Evolutionary conservation across 208 protist genomes (phyloP).

Genomic region (Trypanosoma cruzi): DNA sequence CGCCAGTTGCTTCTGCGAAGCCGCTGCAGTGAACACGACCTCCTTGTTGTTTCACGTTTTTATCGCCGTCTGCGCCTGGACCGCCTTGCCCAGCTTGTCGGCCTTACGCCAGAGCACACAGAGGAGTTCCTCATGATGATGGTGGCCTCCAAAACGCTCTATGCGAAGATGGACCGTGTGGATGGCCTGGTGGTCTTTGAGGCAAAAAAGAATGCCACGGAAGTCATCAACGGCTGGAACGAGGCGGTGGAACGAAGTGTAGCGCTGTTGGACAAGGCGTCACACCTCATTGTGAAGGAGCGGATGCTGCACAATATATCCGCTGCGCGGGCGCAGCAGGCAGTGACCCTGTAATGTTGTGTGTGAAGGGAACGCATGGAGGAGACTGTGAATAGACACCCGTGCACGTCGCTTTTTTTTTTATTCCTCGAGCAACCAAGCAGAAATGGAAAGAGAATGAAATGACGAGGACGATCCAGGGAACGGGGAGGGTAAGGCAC

Average conservation of each 20-base stretch:
- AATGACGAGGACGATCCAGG: too few species aligned
- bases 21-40: conserved; percentile 96
- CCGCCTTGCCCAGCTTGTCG: conserved; percentile 92
- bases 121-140: conserved; percentile 93
- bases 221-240: conserved; percentile 92
- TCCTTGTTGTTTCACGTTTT: conserved; percentile 94
- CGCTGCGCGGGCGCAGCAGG: conserved; percentile 2
- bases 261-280: conserved; percentile 91
- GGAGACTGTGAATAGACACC: neutral
- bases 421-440: neutral
- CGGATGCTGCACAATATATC: conserved; percentile 88
- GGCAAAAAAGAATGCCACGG: conserved; percentile 83
- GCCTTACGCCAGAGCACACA: conserved; percentile 85
- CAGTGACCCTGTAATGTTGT: neutral
- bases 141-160: conserved; percentile 90
- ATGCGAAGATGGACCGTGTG: conserved; percentile 95
- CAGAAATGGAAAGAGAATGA: conserved; percentile 4
- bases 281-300: conserved; percentile 95
- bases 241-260: conserved; percentile 86
- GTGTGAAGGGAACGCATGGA: neutral
- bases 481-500: conserved; percentile 16
- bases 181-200: conserved; percentile 93
- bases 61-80: conserved; percentile 93
- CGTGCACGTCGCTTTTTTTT: neutral
- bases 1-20: conserved; percentile 80